Percentiles rank a stretch among this genome's conserved stretches.
phyloP scores from a whole-genome alignment of 1,284 basidiomycete species.

The Mycena sp. region DNA sequence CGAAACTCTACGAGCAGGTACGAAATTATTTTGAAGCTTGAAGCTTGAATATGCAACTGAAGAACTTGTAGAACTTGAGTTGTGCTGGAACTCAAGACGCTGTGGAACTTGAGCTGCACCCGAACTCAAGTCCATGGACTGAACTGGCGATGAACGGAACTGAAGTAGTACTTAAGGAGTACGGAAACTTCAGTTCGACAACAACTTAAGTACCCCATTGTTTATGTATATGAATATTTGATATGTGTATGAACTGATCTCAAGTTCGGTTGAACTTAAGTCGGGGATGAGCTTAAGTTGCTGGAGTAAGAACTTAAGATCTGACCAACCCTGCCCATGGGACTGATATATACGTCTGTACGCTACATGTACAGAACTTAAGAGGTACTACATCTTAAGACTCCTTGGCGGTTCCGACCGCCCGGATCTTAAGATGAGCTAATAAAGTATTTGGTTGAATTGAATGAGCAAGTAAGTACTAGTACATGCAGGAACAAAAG shows the following conservation, averaged over 20 bases:
- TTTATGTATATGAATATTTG: too few relatives aligned
- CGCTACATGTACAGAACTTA: neutral
- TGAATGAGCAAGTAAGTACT: too few relatives aligned
- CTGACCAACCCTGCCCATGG: neutral
- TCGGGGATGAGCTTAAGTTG: too few relatives aligned
- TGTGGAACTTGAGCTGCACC: too few relatives aligned
- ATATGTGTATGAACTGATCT: too few relatives aligned
- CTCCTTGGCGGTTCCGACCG: neutral
- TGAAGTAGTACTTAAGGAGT: too few relatives aligned
- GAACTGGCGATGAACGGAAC: too few relatives aligned
- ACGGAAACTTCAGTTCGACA: neutral
- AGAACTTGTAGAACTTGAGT: neutral
- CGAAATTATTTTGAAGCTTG: neutral
- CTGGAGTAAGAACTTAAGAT: neutral
- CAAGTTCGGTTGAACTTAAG: neutral
- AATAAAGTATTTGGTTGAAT: constrained; percentile 10
- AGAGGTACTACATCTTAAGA: neutral
- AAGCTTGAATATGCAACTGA: neutral
- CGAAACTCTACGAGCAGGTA: neutral
- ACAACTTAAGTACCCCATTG: too few relatives aligned
- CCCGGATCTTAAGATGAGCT: neutral
- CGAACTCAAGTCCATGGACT: too few relatives aligned
- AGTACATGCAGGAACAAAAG: too few relatives aligned
- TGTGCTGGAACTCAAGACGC: neutral
- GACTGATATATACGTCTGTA: neutral